Conservation (phyloP, 2,329 filamentous ascomycete genomes). For the Fusarium nurragi region DNA sequence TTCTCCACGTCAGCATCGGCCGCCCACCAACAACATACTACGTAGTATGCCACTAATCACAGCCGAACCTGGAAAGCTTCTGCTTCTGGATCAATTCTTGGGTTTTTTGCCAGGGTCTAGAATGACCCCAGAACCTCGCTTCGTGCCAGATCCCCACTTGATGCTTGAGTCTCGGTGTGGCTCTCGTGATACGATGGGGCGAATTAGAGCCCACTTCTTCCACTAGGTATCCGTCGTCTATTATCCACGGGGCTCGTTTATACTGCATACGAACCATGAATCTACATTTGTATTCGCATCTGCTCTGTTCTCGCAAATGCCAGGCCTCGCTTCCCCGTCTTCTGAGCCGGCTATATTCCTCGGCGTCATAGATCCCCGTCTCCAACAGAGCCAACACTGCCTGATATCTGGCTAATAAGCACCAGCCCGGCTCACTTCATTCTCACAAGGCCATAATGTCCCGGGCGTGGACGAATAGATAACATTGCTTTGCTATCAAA, state of each 20-base stretch:
- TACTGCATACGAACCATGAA: background rate
- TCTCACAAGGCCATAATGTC: conserved; percentile 20
- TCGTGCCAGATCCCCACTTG: conserved; percentile 16
- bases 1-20: conserved; percentile 23
- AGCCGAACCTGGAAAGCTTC: background rate
- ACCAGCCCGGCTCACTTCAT: background rate
- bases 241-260: background rate
- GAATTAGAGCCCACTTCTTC: conserved; percentile 16
- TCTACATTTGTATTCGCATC: background rate
- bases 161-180: background rate
- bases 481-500: background rate
- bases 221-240: background rate
- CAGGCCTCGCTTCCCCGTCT: conserved; percentile 3
- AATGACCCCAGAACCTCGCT: conserved; percentile 32
- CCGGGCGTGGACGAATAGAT: conserved; percentile 28
- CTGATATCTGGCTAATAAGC: conserved; percentile 1
- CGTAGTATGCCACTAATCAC: conserved; percentile 23
- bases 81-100: conserved; percentile 25
- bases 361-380: conserved; percentile 25
- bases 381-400: background rate
- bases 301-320: background rate
- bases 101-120: conserved; percentile 4
- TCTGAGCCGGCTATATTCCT: background rate
- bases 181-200: background rate
- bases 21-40: conserved; percentile 4